phyloP scores from a whole-genome alignment of 2,329 filamentous ascomycete genomes.

The Escovopsis sp. region DNA sequence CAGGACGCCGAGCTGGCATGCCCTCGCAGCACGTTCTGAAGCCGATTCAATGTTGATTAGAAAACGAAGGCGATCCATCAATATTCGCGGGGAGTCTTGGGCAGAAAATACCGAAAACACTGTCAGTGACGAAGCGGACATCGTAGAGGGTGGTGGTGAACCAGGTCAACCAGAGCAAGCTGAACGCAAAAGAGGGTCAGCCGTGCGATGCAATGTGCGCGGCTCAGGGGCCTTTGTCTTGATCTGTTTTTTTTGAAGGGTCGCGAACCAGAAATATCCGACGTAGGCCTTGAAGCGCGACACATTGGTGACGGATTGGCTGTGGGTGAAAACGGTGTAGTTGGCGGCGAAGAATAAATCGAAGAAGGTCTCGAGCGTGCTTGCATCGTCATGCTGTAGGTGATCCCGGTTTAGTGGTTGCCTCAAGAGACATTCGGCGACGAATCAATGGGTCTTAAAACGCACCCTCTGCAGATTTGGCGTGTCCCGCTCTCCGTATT shows the following conservation, averaged over 20 bases:
- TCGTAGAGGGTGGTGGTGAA: slow-evolving; percentile 49
- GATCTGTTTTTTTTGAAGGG: neutral
- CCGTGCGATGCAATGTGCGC: neutral
- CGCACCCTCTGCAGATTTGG: neutral
- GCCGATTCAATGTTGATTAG: neutral
- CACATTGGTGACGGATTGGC: slow-evolving; percentile 17
- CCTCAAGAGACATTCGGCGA: neutral
- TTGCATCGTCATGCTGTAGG: slow-evolving; percentile 20
- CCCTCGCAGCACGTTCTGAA: slow-evolving; percentile 38
- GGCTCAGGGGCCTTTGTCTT: no score
- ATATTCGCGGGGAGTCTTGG: neutral
- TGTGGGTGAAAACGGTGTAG: slow-evolving; percentile 40
- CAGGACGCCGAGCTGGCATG: slow-evolving; percentile 48
- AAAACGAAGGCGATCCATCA: neutral
- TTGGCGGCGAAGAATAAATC: slow-evolving; percentile 39
- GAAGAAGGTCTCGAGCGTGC: slow-evolving; percentile 23
- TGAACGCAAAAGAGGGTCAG: slow-evolving; percentile 6
- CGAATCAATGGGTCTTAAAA: neutral
- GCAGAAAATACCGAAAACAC: slow-evolving; percentile 33
- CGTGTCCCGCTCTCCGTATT: neutral
- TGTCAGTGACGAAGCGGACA: slow-evolving; percentile 50
- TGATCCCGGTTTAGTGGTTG: neutral
- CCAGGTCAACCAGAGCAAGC: slow-evolving; percentile 56
- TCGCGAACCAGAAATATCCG: slow-evolving; percentile 20
- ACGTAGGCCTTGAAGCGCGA: slow-evolving; percentile 19